Base-by-base conservation (phyloP, 129 eudicot species). In the Helianthus tuberosus region DNA sequence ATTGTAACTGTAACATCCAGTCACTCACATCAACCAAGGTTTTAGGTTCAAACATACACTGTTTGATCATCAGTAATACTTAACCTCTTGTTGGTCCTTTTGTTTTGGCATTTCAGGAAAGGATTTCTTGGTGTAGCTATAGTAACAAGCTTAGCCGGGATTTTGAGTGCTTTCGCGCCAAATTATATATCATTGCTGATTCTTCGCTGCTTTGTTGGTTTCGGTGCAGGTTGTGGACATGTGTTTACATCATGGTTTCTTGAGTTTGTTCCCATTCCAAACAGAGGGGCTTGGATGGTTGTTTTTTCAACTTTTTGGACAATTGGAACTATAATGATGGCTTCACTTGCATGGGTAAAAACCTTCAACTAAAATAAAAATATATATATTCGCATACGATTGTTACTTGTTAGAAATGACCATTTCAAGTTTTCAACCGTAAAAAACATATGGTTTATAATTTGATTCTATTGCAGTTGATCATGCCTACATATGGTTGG, bases 401-500 rank as follows among this genome's bases (percentile, higher is more conserved):
- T 11, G 8, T 50, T 29, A 48, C n/a, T 63, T 11, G 8, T 63
- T 29, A 48, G 15, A 23, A 20, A 44, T 16, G 29, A 13, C n/a
- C 10, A 8, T 41, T 39, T n/a, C n/a, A n/a, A n/a, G n/a, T n/a
- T n/a, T n/a, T n/a, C n/a, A n/a, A n/a, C n/a, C n/a, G n/a, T n/a
- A n/a, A n/a, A n/a, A n/a, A n/a, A n/a, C n/a, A n/a, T n/a, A n/a
- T n/a, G 9, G 9, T 6, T 41, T 41, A 41, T 9, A 41, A 41
- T 41, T 41, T 41, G 46, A 38, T 72, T 23, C 23, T 65, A 5
- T 55, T 76, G 75, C 75, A 90, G 93, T 76, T 81, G 48, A 75
- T 87, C 58, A 81, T 90, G 96, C 96, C 96, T 43, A 74, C 73
- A 54, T 79, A 85, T 62, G 93, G 93, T 74, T 87, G 96, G 96